Base-by-base conservation (phyloP, 1,139 yeast genomes). In the Yamadazyma songkhlaensis region DNA sequence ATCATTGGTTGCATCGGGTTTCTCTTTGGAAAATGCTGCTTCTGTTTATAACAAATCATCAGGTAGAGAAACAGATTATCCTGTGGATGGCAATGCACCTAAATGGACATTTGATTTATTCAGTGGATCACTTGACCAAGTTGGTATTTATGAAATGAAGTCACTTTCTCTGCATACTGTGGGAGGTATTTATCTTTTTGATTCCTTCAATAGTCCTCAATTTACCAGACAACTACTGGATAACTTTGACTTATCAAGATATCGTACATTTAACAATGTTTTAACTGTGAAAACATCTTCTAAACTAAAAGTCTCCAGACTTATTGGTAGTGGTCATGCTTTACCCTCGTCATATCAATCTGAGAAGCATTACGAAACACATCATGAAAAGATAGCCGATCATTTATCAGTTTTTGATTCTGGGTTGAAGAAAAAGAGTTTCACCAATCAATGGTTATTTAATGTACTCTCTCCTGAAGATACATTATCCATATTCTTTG, bases 61-160 rank as follows among this genome's bases (percentile, higher is more conserved):
- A 1, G 48, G 45, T 9, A 66, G 59, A 31, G 51, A 63, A 6
- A 57, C 65, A 2, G 57, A 57, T 24, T 54, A 45, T 37, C 49
- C 50, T 7, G 45, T 59, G 1, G 42, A 39, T 9, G 42, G 41
- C 3, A 41, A 40, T 8, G 25, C 46, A 2, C 64, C 73, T 0
- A 51, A 48, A 13, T 67, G 71, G 64, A 40, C 59, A 1, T 47
- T 58, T 13, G 58, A 64, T 38, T 31, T 68, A 6, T 64, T 57
- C 45, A 44, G 61, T 1, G 72, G 68, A 0, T 64, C 72, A 0
- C 49, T 63, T 20, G 73, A 69, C 35, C 75, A 69, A 45, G 64
- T 59, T 2, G 75, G 75, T 1, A 45, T 64, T 9, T 64, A 62
- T 42, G 75, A 69, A 41, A 64, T 67, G 72, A 62, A 57, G 36